Evolutionary conservation across 345 rosid genomes (phyloP), one percentile per base, ranked within the genome.

Genomic region (Raphanus sativus): DNA sequence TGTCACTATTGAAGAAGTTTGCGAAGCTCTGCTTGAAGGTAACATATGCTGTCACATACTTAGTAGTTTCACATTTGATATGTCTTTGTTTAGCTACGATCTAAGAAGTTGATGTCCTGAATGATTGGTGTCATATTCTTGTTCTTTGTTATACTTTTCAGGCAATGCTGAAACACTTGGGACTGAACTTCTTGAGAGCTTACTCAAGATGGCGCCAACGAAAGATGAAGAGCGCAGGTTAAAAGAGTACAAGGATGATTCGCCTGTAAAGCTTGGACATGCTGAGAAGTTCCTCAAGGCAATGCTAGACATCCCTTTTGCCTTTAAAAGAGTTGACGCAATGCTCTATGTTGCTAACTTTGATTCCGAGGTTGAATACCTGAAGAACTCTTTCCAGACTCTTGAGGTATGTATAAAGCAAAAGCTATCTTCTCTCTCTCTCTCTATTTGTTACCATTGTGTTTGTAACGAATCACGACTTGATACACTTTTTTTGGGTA

Each of bases 1-100:
- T 72, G 98, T 96, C 77, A 93, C 99, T 30, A 75, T 90, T 4
- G 99, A 93, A 85, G 98, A 96, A 90, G 97, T 96, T 69, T 90
- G 97, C 77, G 98, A 96, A 32, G 98, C 95, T 28, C 98, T 96
- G 56, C 79, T 93, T 54, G 98, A 96, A 90, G 99, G 99, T 96
- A 89, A 75, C 58, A 21, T 11, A 74, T 65, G 21, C 30, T 69
- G 8, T 33, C 36, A 33, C 36, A 33, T 34, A 34, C 40, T 34
- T 34, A 2, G 40, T 34, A 2, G 40, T 34, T 34, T 34, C 40
- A 34, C 40, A 34, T 34, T 34, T 34, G 10, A 34, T 34, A 7
- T 59, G n/a, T 12, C 1, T 56, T 16, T 40, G 59, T 40, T 62
- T 24, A 8, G 36, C 34, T 17, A 36, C 15, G 56, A 29, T 30